These are phyloP conservation scores for Aspergillus sergii DNA, from an alignment of 2,329 filamentous ascomycete species.

Conservation along the genomic window DNA sequence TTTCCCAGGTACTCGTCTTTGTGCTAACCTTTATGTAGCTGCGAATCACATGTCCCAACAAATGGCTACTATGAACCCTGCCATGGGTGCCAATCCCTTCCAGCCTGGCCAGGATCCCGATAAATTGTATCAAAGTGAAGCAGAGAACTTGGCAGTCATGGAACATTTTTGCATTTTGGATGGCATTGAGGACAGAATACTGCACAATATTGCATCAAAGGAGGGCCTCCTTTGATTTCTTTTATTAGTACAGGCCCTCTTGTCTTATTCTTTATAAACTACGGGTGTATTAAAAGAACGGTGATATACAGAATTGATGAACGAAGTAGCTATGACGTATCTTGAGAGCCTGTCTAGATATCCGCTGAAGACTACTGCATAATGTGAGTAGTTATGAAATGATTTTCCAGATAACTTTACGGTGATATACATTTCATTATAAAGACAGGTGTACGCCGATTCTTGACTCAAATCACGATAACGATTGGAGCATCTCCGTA, in stretches of 20 bases:
- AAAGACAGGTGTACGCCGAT: no score
- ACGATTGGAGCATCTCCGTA: not conserved
- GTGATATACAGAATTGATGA: not conserved
- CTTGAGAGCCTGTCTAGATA: not conserved
- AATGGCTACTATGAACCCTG: slow-evolving; percentile 74
- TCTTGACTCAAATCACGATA: not conserved
- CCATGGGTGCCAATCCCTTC: slow-evolving; percentile 71
- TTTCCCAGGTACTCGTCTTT: not conserved
- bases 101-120: slow-evolving; percentile 91
- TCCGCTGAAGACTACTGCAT: not conserved
- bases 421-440: not conserved
- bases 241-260: not conserved
- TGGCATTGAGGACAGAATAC: slow-evolving; percentile 80
- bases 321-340: not conserved
- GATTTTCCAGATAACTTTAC: not conserved
- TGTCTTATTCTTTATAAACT: not conserved
- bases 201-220: slow-evolving; percentile 53
- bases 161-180: slow-evolving; percentile 92
- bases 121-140: slow-evolving; percentile 90
- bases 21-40: slow-evolving; percentile 55
- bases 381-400: not conserved
- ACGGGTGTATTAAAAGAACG: not conserved
- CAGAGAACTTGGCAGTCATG: slow-evolving; percentile 92
- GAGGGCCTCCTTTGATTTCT: not conserved
- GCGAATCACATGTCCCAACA: slow-evolving; percentile 89